Evolutionary conservation across 176 grass and related monocot genomes (phyloP), one percentile per base, ranked within the genome.

Genomic region (Luzula sylvatica): DNA sequence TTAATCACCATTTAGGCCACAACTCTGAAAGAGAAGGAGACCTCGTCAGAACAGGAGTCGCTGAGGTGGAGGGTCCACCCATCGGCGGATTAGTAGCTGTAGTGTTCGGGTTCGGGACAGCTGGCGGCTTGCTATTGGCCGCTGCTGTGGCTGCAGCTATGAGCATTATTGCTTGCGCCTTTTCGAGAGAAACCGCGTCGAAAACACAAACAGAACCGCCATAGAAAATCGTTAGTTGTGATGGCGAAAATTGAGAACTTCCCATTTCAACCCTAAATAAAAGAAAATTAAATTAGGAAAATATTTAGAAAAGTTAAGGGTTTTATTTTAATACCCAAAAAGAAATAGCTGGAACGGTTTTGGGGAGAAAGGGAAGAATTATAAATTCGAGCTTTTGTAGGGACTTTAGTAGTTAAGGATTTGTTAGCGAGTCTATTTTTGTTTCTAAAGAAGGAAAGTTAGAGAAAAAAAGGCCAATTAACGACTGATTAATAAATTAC

Each of bases 121-220:
- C 72, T 50, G 70, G 1, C 4, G 22, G 27, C 66, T 66, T 80
- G 40, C 68, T 70, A 3, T 70, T 71, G 0, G 69, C 26, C 0
- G 72, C 80, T 0, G 65, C 83, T 0, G 74, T 65, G 0, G 86
- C 72, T 4, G 80, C 80, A 8, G 93, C 93, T 56, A 98, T 92
- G 55, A 98, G 77, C 93, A 98, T 87, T 53, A 98, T 92, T 43
- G 86, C 82, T 49, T 92, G 82, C 43, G 93, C 93, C 93, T 98
- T 56, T 67, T 92, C 93, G 42, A 71, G 72, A 12, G 86, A 59
- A 40, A 98, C 62, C 7, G 78, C 72, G 32, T 98, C 78, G 69
- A 75, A 98, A 16, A 98, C 93, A 61, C 82, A 86, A 57, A 92
- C 75, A 35, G 74, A 74, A 40, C 93, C 86, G 11, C 68, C 72